phyloP scores from a whole-genome alignment of 2,329 filamentous ascomycete species.

The Exophiala mesophila region DNA sequence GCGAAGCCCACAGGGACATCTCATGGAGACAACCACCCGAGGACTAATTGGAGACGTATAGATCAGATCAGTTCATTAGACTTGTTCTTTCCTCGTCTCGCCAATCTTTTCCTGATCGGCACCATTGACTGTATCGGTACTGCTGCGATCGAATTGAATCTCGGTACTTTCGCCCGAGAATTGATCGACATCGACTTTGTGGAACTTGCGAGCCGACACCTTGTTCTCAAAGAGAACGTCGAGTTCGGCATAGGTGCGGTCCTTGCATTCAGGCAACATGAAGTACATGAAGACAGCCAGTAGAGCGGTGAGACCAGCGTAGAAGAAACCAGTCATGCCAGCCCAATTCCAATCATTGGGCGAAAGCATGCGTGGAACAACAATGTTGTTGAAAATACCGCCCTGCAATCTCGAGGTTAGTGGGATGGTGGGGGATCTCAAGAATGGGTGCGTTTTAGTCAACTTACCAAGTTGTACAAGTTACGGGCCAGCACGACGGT shows the following conservation, averaged over 20 bases:
- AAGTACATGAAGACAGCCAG: slow-evolving; percentile 34
- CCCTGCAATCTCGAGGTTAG: no score
- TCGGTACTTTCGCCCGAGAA: slow-evolving; percentile 13
- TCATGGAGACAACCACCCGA: no score
- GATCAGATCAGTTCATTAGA: no score
- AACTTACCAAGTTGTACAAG: slow-evolving; percentile 42
- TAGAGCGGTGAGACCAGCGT: slow-evolving; percentile 31
- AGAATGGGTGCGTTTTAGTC: no score
- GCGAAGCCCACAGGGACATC: no score
- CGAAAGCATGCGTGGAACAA: slow-evolving; percentile 28
- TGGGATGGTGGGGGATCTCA: no score
- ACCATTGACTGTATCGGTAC: neutral
- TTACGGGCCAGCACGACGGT: slow-evolving; percentile 49
- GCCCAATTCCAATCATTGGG: slow-evolving; percentile 38
- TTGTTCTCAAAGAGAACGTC: slow-evolving; percentile 17
- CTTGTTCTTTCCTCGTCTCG: neutral
- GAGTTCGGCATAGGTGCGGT: slow-evolving; percentile 14
- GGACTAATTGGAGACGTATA: no score
- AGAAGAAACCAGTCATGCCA: slow-evolving; percentile 34
- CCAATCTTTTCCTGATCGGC: neutral
- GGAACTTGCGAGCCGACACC: slow-evolving; percentile 22
- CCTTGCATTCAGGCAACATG: slow-evolving; percentile 30
- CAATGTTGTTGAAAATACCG: slow-evolving; percentile 25
- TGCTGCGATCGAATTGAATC: neutral
- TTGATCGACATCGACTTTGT: slow-evolving; percentile 29